Base-by-base conservation (phyloP, 495 filamentous ascomycete species). In the Alectoria sarmentosa region DNA sequence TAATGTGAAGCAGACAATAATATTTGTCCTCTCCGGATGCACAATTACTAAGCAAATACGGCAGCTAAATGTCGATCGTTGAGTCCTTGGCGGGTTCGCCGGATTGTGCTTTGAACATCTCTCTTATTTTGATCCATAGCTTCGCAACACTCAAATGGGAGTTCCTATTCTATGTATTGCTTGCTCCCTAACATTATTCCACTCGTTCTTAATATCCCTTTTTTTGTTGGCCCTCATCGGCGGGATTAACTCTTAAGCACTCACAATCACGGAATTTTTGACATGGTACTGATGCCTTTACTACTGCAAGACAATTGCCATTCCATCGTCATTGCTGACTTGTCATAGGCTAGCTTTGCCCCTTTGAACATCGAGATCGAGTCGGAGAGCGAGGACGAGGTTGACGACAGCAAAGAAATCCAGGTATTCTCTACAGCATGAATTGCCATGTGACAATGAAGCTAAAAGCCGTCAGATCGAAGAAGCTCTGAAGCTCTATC, bases 401-500 rank as follows among this genome's bases (percentile, higher is more conserved):
- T 96, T 71, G 94, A 99, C 70, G 90, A 93, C 66, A 97, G 92
- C 54, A 92, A 90, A 76, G 92, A 98, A 73, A 86, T 99, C 60
- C 92, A 88, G 69, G 83, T 83, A 39, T 17, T 67, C 52, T 61
- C 21, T 30, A 34, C 32, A 36, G 8, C 58, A 21, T 0, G 19
- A 37, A 37, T n/a, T 41, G n/a, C 19, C 57, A 28, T 14, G 15
- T 44, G 30, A 26, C 44, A 32, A 17, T 9, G 42, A 52, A 2
- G 14, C 19, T 34, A 38, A 41, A 56, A 39, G 28, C 14, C n/a
- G 8, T 23, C 38, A 93, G 81, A 93, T 98, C 72, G 94, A 99
- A 73, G 94, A 99, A 75, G 91, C 94, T 36, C 77, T 99, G 65
- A 98, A 97, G 77, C 85, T 93, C 36, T 99, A 98, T 73, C 91